phyloP scores from a whole-genome alignment of 2,329 filamentous ascomycete genomes.

The Paradendryphiella salina region DNA sequence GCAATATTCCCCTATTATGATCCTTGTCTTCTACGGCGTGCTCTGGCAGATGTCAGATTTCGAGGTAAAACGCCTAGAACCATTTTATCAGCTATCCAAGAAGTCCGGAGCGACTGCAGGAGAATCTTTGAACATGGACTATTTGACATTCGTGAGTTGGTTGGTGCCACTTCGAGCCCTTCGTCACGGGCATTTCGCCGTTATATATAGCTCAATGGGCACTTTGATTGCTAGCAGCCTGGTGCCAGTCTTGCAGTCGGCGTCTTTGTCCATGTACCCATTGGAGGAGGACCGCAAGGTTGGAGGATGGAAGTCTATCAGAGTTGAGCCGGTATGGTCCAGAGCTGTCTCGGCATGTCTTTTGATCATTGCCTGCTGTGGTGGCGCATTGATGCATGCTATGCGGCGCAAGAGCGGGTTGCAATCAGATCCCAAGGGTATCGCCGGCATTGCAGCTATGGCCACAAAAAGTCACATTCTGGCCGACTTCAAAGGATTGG shows the following conservation, averaged over 20 bases:
- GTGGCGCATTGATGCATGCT: constrained; percentile 62
- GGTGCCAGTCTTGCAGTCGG: constrained; percentile 69
- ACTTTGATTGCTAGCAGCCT: constrained; percentile 68
- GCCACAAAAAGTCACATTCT: constrained; percentile 73
- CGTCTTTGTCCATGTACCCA: constrained; percentile 62
- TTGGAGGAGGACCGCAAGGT: constrained; percentile 54
- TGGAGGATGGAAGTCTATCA: constrained; percentile 56
- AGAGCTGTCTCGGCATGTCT: constrained; percentile 63
- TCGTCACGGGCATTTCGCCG: constrained; percentile 66
- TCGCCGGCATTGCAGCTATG: constrained; percentile 75
- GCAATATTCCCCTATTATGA: constrained; percentile 50
- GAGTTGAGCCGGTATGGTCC: constrained; percentile 62
- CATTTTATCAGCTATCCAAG: constrained; percentile 52
- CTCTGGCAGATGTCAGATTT: constrained; percentile 56
- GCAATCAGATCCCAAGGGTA: constrained; percentile 69
- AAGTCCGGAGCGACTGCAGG: constrained; percentile 44
- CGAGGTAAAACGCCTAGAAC: constrained; percentile 56
- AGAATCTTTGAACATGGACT: constrained; percentile 71
- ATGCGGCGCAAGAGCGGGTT: constrained; percentile 68
- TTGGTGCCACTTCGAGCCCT: constrained; percentile 66
- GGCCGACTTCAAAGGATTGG: constrained; percentile 73
- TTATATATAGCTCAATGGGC: constrained; percentile 66
- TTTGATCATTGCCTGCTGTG: constrained; percentile 61
- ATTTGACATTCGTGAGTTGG: constrained; percentile 69
- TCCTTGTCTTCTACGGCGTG: constrained; percentile 55